Percentiles rank a stretch among this genome's conserved stretches.
These are phyloP conservation scores for Verticillium alfalfae DNA, from an alignment of 2,329 filamentous ascomycete genomes.

Conservation along the genomic window DNA sequence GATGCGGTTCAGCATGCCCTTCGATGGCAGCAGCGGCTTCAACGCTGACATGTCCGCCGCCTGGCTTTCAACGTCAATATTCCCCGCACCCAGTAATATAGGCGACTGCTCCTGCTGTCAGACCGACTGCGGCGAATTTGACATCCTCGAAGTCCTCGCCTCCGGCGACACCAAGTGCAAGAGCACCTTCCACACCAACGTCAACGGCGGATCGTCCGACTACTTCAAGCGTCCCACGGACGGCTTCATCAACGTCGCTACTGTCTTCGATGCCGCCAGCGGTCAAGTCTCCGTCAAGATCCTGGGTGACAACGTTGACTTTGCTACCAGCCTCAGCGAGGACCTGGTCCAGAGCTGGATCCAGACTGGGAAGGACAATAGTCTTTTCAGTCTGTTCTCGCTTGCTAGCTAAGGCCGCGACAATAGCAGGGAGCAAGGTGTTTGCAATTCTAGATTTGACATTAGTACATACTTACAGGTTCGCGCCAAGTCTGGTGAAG, in stretches of 20 bases:
- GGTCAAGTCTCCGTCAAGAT: conserved; percentile 51
- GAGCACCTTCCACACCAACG: conserved; percentile 62
- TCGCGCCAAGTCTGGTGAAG: not conserved
- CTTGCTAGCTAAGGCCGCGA: conserved; percentile 2
- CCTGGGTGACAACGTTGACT: conserved; percentile 34
- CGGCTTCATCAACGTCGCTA: conserved; percentile 56
- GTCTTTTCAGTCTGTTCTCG: conserved; percentile 11
- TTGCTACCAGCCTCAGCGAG: conserved; percentile 30
- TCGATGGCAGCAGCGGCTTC: conserved; percentile 43
- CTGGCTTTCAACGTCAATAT: conserved; percentile 73
- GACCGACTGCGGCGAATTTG: conserved; percentile 65
- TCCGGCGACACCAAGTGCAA: conserved; percentile 61
- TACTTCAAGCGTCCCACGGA: conserved; percentile 64
- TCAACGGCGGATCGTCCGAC: conserved; percentile 61
- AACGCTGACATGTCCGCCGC: conserved; percentile 66
- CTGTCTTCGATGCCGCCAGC: conserved; percentile 51
- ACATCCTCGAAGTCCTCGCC: conserved; percentile 67
- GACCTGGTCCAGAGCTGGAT: conserved; percentile 30
- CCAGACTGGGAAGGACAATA: conserved; percentile 2
- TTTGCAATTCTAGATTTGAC: not conserved
- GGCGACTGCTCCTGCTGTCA: conserved; percentile 68
- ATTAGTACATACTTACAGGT: not conserved
- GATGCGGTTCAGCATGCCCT: conserved; percentile 68
- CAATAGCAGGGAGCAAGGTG: not conserved
- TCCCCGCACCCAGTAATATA: conserved; percentile 65